phyloP scores from a whole-genome alignment of 208 protist genomes.

The Acanthamoeba divionensis region DNA sequence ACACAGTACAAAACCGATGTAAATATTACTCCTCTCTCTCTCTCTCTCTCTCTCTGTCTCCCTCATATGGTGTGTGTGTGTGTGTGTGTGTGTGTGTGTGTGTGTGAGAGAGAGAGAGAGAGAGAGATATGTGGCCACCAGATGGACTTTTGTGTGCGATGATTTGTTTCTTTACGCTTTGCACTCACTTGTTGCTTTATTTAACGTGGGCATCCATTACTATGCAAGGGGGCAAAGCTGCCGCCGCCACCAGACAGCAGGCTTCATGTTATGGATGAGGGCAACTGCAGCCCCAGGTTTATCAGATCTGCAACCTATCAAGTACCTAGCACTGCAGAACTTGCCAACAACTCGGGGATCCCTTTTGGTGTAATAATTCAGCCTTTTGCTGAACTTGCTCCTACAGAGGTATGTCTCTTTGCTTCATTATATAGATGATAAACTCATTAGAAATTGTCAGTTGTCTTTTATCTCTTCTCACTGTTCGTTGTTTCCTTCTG shows the following conservation, averaged over 20 bases:
- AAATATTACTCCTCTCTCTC: too few relatives aligned
- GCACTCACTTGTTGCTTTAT: too few relatives aligned
- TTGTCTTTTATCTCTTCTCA: neutral
- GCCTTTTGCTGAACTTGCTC: constrained; percentile 39
- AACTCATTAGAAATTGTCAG: neutral
- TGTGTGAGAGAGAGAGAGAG: too few relatives aligned
- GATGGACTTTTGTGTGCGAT: too few relatives aligned
- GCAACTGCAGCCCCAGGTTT: constrained; percentile 50
- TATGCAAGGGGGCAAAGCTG: too few relatives aligned
- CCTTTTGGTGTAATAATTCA: constrained; percentile 35
- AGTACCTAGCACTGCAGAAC: constrained; percentile 5
- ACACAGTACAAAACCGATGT: too few relatives aligned
- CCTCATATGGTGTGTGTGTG: too few relatives aligned
- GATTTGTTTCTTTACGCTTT: too few relatives aligned
- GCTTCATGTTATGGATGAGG: constrained; percentile 9
- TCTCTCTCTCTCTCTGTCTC: too few relatives aligned
- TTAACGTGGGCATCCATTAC: too few relatives aligned
- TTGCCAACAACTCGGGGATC: neutral
- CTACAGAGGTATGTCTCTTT: neutral
- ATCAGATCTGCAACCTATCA: constrained; percentile 49
- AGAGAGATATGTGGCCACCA: too few relatives aligned
- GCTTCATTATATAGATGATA: neutral
- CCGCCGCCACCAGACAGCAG: neutral
- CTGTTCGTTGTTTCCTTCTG: neutral
- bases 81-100: too few relatives aligned